Evolutionary conservation across 2,329 filamentous ascomycete species (phyloP).

Genomic region (Fonsecaea nubica): DNA sequence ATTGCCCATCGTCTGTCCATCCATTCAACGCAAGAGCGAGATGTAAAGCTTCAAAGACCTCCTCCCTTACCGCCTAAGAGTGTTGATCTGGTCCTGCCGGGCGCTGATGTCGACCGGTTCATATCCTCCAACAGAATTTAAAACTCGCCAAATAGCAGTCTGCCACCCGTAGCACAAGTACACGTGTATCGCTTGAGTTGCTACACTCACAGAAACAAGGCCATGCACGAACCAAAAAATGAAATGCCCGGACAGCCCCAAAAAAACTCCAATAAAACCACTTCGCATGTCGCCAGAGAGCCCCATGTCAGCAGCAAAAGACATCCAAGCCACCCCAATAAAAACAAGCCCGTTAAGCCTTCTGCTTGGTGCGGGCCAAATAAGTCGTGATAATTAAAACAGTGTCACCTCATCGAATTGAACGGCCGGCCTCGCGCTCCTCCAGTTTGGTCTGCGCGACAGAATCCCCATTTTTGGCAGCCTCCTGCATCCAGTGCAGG

Average conservation of each 20-base stretch:
- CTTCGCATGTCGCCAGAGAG: neutral
- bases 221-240: neutral
- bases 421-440: constrained; percentile 70
- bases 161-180: constrained; percentile 29
- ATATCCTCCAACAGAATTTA: constrained; percentile 8
- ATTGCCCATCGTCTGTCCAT: constrained; percentile 12
- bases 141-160: constrained; percentile 21
- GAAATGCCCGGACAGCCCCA: neutral
- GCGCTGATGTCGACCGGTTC: constrained; percentile 7
- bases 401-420: constrained; percentile 54
- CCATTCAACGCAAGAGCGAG: neutral
- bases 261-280: neutral
- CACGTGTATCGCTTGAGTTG: constrained; percentile 28
- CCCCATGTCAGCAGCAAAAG: constrained; percentile 7
- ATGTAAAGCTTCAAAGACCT: neutral
- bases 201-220: constrained; percentile 1
- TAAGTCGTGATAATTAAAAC: constrained; percentile 30
- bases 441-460: constrained; percentile 81
- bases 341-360: constrained; percentile 4
- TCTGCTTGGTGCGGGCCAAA: constrained; percentile 2
- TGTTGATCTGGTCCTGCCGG: constrained; percentile 9
- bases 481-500: constrained; percentile 96
- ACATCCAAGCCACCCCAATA: constrained; percentile 14
- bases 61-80: constrained; percentile 1
- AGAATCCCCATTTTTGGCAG: constrained; percentile 82